A percentile compares a stretch with the other conserved stretches of the same genome.
Conservation (phyloP, 768 basidiomycete genomes). For the Russula ochroleuca region DNA sequence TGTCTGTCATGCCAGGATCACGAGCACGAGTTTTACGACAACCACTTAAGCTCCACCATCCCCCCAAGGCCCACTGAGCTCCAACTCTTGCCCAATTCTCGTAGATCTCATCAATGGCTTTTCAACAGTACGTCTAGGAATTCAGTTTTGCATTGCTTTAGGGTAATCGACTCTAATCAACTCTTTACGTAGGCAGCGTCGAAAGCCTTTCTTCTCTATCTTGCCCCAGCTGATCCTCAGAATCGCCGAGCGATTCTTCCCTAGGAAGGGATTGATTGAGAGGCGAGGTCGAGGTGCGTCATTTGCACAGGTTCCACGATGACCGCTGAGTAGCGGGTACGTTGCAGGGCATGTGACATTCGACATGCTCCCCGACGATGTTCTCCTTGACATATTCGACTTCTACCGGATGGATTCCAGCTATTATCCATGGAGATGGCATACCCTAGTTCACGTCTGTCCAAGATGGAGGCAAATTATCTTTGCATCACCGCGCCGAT, state of each 20-base stretch:
- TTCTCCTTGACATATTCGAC: slow-evolving; percentile 20
- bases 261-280: not conserved
- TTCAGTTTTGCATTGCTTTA: no score
- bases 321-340: not conserved
- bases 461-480: slow-evolving; percentile 9
- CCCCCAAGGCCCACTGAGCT: not conserved
- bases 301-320: no score
- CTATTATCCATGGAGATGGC: slow-evolving; percentile 1
- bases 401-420: not conserved
- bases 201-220: not conserved
- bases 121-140: not conserved
- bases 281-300: not conserved
- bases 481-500: slow-evolving; percentile 6
- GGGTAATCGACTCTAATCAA: no score
- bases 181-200: not conserved
- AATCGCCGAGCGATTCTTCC: not conserved
- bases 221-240: not conserved
- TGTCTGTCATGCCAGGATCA: not conserved
- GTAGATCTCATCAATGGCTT: not conserved
- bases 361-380: slow-evolving; percentile 6
- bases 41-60: not conserved
- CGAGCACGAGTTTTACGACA: not conserved
- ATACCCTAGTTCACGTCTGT: slow-evolving; percentile 1
- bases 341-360: not conserved
- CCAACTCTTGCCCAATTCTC: not conserved